Conservation (phyloP, 1,284 basidiomycete species). For the Cutaneotrichosporon dermatis region DNA sequence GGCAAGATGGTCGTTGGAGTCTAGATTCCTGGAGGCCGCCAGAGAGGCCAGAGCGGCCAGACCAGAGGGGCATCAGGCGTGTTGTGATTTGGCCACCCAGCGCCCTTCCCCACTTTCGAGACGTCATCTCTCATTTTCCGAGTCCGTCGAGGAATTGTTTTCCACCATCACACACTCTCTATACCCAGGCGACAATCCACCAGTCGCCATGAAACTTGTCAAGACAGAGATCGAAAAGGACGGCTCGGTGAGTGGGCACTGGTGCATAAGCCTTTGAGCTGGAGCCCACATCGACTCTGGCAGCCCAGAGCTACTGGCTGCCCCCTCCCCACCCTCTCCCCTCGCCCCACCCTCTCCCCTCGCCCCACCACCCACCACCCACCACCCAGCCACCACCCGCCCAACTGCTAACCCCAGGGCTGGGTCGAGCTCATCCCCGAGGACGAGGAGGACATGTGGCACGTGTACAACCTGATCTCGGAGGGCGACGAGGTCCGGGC, state of each 20-base stretch:
- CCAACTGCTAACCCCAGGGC: constrained; percentile 55
- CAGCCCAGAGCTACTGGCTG: too few relatives aligned
- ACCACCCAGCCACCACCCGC: background rate
- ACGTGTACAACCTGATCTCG: constrained; percentile 95
- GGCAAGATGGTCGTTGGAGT: too few relatives aligned
- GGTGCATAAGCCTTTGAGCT: background rate
- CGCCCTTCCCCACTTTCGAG: too few relatives aligned
- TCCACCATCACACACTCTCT: too few relatives aligned
- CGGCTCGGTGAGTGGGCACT: constrained; percentile 59
- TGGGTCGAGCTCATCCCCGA: constrained; percentile 86
- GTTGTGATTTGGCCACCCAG: too few relatives aligned
- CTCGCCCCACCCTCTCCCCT: background rate
- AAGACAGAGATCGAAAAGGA: constrained; percentile 71
- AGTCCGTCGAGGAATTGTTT: too few relatives aligned
- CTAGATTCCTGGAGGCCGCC: too few relatives aligned
- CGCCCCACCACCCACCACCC: too few relatives aligned
- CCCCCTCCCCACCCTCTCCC: background rate
- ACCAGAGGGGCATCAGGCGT: too few relatives aligned
- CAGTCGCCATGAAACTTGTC: constrained; percentile 57
- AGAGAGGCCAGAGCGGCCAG: too few relatives aligned
- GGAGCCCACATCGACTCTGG: background rate
- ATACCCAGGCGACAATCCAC: background rate
- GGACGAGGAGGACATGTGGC: constrained; percentile 99
- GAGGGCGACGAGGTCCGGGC: constrained; percentile 83
- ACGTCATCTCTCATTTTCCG: too few relatives aligned